Percentiles rank a stretch among this genome's conserved stretches.
phyloP scores from a whole-genome alignment of 331 rosid species.

The Acacia pycnantha region DNA sequence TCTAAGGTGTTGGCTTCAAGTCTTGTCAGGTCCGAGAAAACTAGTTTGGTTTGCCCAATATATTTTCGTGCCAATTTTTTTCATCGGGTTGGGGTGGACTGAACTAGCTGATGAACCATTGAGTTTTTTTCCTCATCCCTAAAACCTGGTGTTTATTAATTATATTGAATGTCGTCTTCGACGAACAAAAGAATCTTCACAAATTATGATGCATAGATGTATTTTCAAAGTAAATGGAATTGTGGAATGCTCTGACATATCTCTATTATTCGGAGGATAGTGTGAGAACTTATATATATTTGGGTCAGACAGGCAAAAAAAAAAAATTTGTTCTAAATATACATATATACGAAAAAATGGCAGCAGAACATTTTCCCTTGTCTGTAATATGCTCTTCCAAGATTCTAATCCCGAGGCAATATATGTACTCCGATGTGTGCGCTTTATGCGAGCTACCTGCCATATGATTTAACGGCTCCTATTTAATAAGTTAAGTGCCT shows the following conservation, averaged over 20 bases:
- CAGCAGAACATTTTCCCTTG: background rate
- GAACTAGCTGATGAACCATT: too few species aligned
- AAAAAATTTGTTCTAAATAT: background rate
- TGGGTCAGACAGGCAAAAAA: background rate
- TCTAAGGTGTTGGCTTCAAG: too few species aligned
- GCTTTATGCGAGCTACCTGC: background rate
- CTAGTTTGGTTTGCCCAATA: too few species aligned
- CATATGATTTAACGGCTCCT: background rate
- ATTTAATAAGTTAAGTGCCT: background rate
- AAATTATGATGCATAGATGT: background rate
- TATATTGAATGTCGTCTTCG: background rate
- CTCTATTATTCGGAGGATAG: background rate
- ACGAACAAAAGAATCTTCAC: background rate
- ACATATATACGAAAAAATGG: background rate
- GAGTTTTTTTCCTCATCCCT: too few species aligned
- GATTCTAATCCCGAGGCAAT: background rate
- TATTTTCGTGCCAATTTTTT: too few species aligned
- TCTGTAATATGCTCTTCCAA: background rate
- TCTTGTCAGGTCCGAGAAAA: accelerated
- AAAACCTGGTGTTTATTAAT: background rate
- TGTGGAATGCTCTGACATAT: background rate
- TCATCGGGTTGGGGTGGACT: too few species aligned
- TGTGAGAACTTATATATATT: background rate
- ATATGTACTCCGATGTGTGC: background rate
- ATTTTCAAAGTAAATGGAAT: background rate